Evolutionary conservation across 441 rosid species (phyloP).

Genomic region (Brassica hybrid): DNA sequence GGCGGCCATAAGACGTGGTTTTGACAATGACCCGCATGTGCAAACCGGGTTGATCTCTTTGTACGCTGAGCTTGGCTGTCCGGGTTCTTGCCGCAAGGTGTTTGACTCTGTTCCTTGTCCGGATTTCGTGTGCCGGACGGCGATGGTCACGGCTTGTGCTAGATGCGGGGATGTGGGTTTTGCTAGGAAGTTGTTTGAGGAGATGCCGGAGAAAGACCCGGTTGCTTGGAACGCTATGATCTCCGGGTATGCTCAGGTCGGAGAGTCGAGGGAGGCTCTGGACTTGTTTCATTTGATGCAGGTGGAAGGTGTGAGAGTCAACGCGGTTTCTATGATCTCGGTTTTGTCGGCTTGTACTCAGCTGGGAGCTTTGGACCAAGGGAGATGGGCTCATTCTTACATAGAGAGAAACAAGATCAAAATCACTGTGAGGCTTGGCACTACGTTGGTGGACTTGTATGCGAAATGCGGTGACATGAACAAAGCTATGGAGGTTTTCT

Average conservation of each 20-base stretch:
- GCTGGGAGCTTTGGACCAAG: slow-evolving; percentile 60
- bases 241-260: slow-evolving; percentile 56
- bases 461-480: slow-evolving; percentile 57
- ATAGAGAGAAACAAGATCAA: slow-evolving; percentile 51
- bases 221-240: slow-evolving; percentile 65
- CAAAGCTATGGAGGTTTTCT: slow-evolving; percentile 62
- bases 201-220: slow-evolving; percentile 55
- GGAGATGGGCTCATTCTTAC: slow-evolving; percentile 65
- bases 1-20: slow-evolving; percentile 50
- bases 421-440: slow-evolving; percentile 55
- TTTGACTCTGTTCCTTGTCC: slow-evolving; percentile 46
- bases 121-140: slow-evolving; percentile 57
- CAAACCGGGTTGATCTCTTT: slow-evolving; percentile 55
- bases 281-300: slow-evolving; percentile 58
- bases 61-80: slow-evolving; percentile 56
- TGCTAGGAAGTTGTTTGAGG: slow-evolving; percentile 57
- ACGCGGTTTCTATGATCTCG: slow-evolving; percentile 56
- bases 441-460: slow-evolving; percentile 60
- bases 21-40: slow-evolving; percentile 55
- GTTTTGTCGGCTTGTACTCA: slow-evolving; percentile 65
- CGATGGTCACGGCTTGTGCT: slow-evolving; percentile 52
- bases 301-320: slow-evolving; percentile 57
- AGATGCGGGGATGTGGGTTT: slow-evolving; percentile 53
- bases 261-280: slow-evolving; percentile 55
- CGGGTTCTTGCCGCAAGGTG: slow-evolving; percentile 47